These are phyloP conservation scores for Penicillium paxilli DNA, from an alignment of 495 filamentous ascomycete genomes.

Conservation along the genomic window DNA sequence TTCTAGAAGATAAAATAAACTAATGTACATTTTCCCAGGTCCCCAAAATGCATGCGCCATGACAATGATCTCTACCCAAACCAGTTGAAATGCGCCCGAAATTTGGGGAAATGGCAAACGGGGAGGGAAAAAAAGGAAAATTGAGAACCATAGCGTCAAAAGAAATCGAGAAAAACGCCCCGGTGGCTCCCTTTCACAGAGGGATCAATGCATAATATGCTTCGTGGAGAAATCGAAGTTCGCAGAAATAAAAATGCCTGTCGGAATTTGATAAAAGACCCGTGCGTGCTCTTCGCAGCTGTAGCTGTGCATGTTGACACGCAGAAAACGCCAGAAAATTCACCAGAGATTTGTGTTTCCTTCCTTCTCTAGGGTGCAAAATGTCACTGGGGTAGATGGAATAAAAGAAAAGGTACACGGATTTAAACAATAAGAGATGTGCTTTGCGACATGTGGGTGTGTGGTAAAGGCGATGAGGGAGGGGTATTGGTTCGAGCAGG, in stretches of 20 bases:
- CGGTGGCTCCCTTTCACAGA: too few species aligned
- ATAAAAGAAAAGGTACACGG: slow-evolving; percentile 2
- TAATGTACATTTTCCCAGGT: slow-evolving; percentile 10
- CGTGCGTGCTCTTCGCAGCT: too few species aligned
- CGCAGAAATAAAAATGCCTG: not conserved
- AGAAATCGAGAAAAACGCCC: not conserved
- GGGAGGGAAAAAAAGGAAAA: not conserved
- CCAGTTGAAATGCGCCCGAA: not conserved
- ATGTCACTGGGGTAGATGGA: not conserved
- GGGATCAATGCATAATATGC: not conserved
- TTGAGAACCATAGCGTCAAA: not conserved
- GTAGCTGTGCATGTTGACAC: not conserved
- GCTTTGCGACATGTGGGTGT: not conserved
- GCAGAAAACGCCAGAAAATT: slow-evolving; percentile 2
- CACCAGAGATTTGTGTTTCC: not conserved
- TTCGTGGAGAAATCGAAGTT: not conserved
- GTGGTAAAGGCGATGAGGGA: not conserved
- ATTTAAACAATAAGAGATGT: not conserved
- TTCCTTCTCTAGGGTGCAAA: not conserved
- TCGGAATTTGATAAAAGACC: too few species aligned
- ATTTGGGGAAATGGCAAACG: not conserved
- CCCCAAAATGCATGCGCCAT: slow-evolving; percentile 7
- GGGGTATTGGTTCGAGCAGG: too few species aligned
- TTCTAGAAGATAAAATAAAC: slow-evolving; percentile 1
- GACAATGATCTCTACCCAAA: slow-evolving; percentile 3